Evolutionary conservation across 306 rosid species (phyloP).

Genomic region (Crotalaria pallida): DNA sequence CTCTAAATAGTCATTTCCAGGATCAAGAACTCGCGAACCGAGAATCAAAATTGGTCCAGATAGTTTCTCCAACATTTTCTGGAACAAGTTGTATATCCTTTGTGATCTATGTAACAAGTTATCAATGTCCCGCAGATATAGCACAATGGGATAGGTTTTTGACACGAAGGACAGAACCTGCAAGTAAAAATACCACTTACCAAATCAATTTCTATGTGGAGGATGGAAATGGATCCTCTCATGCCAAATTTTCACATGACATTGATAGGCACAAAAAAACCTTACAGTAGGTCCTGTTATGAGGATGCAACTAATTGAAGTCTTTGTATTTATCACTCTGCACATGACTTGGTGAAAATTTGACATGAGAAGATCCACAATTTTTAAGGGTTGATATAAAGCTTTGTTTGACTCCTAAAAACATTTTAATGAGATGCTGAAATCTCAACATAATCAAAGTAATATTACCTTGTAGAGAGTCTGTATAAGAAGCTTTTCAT

Average conservation of each 20-base stretch:
- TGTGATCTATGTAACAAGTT: slow-evolving; percentile 57
- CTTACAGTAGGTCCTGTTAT: no score
- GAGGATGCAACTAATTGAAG: no score
- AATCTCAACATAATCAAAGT: neutral
- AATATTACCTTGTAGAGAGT: slow-evolving; percentile 70
- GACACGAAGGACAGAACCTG: slow-evolving; percentile 74
- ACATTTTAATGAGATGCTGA: neutral
- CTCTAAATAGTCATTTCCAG: slow-evolving; percentile 48
- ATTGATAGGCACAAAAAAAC: no score
- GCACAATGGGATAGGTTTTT: slow-evolving; percentile 68
- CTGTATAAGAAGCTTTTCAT: slow-evolving; percentile 81
- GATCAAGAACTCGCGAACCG: slow-evolving; percentile 65
- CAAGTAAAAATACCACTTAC: slow-evolving; percentile 18
- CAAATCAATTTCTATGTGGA: neutral
- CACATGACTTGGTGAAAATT: no score
- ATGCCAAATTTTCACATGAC: no score
- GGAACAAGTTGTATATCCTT: slow-evolving; percentile 63
- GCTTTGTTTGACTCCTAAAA: neutral
- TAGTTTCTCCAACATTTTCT: slow-evolving; percentile 73
- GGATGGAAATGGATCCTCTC: neutral
- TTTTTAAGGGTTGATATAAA: neutral
- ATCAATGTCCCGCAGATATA: slow-evolving; percentile 81
- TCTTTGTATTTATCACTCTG: no score
- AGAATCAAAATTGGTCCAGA: slow-evolving; percentile 80
- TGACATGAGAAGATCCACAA: no score